Conservation (phyloP, 331 rosid species). For the Prunus yedoensis region DNA sequence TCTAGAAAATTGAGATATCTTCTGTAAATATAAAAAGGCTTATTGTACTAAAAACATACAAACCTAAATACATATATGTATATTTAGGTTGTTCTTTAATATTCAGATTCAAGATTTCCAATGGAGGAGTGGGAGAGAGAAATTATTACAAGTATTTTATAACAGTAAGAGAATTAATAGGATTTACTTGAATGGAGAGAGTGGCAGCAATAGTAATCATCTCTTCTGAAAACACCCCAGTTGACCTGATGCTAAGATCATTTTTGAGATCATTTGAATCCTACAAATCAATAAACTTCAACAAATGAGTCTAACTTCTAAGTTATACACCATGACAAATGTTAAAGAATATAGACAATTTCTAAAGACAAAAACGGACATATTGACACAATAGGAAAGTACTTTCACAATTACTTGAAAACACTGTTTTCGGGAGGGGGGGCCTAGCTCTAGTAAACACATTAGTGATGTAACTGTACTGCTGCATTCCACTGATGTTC, state of each 20-base stretch:
- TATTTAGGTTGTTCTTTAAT: neutral
- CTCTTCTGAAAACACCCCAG: slow-evolving; percentile 96
- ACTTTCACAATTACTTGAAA: neutral
- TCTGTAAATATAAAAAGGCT: neutral
- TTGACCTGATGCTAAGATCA: slow-evolving; percentile 79
- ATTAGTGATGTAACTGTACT: neutral
- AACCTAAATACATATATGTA: neutral
- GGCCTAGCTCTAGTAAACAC: neutral
- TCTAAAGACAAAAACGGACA: slow-evolving; percentile 1
- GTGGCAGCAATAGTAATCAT: slow-evolving; percentile 81
- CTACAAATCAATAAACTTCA: slow-evolving; percentile 34
- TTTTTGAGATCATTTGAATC: slow-evolving; percentile 95
- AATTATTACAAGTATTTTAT: neutral
- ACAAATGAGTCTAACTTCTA: neutral
- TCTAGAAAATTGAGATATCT: neutral
- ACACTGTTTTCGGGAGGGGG: neutral
- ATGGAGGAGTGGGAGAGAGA: neutral
- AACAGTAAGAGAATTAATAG: slow-evolving; percentile 3
- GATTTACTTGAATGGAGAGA: slow-evolving; percentile 84
- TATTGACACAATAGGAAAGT: neutral
- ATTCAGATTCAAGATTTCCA: neutral
- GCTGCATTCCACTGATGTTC: neutral
- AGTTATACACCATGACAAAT: neutral
- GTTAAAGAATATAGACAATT: slow-evolving; percentile 2
- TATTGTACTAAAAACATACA: neutral